Evolutionary conservation across 2,329 filamentous ascomycete species (phyloP).

Genomic region (Colletotrichum lupini): DNA sequence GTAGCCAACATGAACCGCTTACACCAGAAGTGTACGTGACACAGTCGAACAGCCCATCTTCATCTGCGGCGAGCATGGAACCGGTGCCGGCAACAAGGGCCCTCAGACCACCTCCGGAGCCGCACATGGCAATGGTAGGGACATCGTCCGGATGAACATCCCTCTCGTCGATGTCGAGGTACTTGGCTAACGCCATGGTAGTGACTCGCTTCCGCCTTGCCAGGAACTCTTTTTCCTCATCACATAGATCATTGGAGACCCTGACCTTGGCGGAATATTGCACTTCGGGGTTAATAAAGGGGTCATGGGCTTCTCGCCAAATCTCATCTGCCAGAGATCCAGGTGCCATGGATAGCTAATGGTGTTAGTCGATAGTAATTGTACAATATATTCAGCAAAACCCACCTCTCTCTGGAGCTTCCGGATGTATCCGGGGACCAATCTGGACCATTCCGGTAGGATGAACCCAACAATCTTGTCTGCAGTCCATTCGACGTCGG

Average conservation of each 20-base stretch:
- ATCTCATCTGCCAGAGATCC: constrained; percentile 93
- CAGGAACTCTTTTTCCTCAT: constrained; percentile 83
- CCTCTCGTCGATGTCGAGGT: constrained; percentile 80
- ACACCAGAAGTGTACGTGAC: constrained; percentile 95
- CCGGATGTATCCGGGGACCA: constrained; percentile 78
- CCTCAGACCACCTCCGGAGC: constrained; percentile 89
- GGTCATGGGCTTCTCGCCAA: constrained; percentile 90
- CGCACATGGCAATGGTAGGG: constrained; percentile 92
- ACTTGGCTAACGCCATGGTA: constrained; percentile 80
- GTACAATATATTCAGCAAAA: background rate
- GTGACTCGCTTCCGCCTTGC: constrained; percentile 75
- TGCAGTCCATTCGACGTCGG: constrained; percentile 67
- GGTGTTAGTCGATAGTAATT: background rate
- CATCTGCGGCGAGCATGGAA: constrained; percentile 84
- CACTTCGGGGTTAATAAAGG: constrained; percentile 87
- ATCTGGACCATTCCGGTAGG: constrained; percentile 83
- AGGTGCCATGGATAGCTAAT: constrained; percentile 78
- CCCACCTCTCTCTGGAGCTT: constrained; percentile 82
- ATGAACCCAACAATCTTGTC: constrained; percentile 76
- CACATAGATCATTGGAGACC: constrained; percentile 82
- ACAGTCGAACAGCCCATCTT: constrained; percentile 93
- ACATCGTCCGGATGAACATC: constrained; percentile 95
- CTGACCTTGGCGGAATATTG: constrained; percentile 83
- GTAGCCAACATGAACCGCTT: constrained; percentile 96
- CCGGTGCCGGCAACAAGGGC: constrained; percentile 92